Conservation (phyloP, 2,329 filamentous ascomycete genomes). For the Ophiostoma sp. region DNA sequence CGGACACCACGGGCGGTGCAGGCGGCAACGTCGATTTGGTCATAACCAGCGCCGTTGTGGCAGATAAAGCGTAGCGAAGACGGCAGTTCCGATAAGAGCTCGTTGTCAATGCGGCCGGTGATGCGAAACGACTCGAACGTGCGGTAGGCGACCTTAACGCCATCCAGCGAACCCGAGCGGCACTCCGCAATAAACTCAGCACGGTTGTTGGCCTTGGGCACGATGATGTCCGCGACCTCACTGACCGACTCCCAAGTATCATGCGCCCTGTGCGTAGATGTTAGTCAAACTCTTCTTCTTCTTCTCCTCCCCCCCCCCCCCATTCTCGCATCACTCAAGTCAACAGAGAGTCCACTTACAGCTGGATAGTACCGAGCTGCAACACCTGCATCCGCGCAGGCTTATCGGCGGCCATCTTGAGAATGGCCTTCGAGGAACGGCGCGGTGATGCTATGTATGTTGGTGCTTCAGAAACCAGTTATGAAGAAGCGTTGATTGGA, state of each 20-base stretch:
- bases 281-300: too few relatives aligned
- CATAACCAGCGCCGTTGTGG: slow-evolving; percentile 77
- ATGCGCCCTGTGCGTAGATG: slow-evolving; percentile 56
- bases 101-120: slow-evolving; percentile 70
- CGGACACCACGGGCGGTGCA: slow-evolving; percentile 66
- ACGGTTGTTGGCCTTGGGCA: slow-evolving; percentile 29
- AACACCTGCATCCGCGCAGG: slow-evolving; percentile 50
- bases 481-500: neutral
- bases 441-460: neutral
- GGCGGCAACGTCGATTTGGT: slow-evolving; percentile 73
- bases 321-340: too few relatives aligned
- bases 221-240: slow-evolving; percentile 64
- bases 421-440: too few relatives aligned
- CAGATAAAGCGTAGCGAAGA: slow-evolving; percentile 57
- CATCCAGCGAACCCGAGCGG: slow-evolving; percentile 27
- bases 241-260: slow-evolving; percentile 63
- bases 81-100: slow-evolving; percentile 62
- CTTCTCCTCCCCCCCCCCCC: too few relatives aligned
- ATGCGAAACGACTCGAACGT: slow-evolving; percentile 65
- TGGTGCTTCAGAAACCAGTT: neutral
- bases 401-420: slow-evolving; percentile 31
- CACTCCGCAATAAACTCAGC: slow-evolving; percentile 29
- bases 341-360: slow-evolving; percentile 43
- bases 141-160: slow-evolving; percentile 44
- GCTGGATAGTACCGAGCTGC: slow-evolving; percentile 62